These are phyloP conservation scores for Botryotinia convoluta DNA, from an alignment of 2,329 filamentous ascomycete genomes.

Conservation along the genomic window DNA sequence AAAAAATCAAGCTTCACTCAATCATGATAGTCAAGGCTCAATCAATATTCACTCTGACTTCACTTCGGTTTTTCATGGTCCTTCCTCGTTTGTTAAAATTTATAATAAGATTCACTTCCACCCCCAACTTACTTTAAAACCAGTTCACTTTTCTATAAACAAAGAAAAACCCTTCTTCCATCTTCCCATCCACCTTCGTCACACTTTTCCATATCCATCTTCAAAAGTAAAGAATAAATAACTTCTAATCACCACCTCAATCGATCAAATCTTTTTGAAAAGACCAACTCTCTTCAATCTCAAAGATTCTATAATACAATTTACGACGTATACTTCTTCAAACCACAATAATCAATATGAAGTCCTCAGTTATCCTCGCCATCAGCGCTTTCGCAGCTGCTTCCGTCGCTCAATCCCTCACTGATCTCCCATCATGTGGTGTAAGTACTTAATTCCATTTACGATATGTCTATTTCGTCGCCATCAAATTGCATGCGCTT, in stretches of 20 bases:
- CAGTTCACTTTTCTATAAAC: not conserved
- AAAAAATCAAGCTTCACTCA: conserved; percentile 7
- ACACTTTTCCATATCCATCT: not conserved
- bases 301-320: not conserved
- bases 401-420: conserved; percentile 31
- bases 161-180: not conserved
- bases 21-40: not conserved
- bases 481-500: not conserved
- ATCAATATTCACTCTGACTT: conserved; percentile 1
- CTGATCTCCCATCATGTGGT: conserved; percentile 35
- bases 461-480: not conserved
- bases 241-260: not conserved
- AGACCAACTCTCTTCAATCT: conserved; percentile 3
- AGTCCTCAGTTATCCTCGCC: conserved; percentile 33
- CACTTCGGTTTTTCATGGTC: not conserved
- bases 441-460: conserved; percentile 30
- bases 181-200: not conserved
- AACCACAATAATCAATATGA: conserved; percentile 33
- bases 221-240: not conserved
- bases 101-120: conserved; percentile 5
- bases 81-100: not conserved
- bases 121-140: not conserved
- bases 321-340: not conserved
- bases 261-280: not conserved
- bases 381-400: conserved; percentile 32